Evolutionary conservation across 1,284 basidiomycete species (phyloP).

Genomic region (Chondrostereum purpureum): DNA sequence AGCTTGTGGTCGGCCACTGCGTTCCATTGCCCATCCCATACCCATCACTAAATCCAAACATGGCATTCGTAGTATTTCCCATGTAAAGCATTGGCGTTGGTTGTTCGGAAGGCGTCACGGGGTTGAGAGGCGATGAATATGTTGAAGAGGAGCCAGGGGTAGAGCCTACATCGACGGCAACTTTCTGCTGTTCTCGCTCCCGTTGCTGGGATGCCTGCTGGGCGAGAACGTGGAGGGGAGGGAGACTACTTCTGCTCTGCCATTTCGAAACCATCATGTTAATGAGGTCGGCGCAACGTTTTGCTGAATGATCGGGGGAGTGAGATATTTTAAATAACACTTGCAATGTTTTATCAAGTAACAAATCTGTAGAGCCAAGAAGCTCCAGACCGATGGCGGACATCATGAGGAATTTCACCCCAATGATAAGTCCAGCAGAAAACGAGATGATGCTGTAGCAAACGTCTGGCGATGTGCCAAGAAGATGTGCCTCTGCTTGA

Average conservation of each 20-base stretch:
- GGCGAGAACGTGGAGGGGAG: no score
- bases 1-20: no score
- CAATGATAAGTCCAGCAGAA: conserved; percentile 3
- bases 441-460: conserved; percentile 4
- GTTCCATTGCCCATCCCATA: no score
- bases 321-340: neutral
- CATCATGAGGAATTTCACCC: conserved; percentile 1
- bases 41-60: no score
- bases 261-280: conserved; percentile 9
- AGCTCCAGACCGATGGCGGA: neutral
- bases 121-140: no score
- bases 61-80: no score
- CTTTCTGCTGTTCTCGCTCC: no score
- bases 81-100: no score
- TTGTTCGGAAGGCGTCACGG: no score
- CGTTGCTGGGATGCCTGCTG: conserved; percentile 12
- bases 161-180: no score
- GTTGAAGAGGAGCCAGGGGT: no score
- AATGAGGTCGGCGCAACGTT: conserved; percentile 9
- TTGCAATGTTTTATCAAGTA: conserved; percentile 1
- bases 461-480: conserved; percentile 3
- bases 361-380: neutral
- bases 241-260: conserved; percentile 6
- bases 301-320: conserved; percentile 7
- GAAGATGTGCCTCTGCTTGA: neutral